These are phyloP conservation scores for Suaeda aralocaspica DNA, from an alignment of 148 eudicot genomes.

Conservation along the genomic window DNA sequence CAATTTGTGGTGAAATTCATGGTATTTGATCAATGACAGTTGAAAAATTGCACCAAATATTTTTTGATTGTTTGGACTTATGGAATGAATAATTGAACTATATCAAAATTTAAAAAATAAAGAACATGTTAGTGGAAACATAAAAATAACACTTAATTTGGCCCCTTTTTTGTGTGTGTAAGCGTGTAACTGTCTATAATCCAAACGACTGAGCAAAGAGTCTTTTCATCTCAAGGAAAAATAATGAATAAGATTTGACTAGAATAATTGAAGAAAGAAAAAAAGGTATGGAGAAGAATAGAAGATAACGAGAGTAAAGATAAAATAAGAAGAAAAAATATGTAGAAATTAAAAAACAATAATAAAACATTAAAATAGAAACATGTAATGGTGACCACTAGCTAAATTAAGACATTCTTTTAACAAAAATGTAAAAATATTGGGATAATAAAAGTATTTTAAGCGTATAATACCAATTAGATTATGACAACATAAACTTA, in stretches of 20 bases:
- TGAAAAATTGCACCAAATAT: not conserved
- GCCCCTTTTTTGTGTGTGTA: not conserved
- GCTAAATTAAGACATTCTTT: too few species aligned
- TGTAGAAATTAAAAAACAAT: too few species aligned
- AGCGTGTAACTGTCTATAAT: not conserved
- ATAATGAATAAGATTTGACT: not conserved
- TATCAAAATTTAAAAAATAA: not conserved
- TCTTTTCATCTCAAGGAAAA: too few species aligned
- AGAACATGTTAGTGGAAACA: not conserved
- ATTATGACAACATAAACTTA: not conserved
- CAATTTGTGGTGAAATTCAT: not conserved
- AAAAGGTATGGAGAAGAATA: too few species aligned
- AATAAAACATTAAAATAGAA: too few species aligned
- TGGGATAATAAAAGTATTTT: too few species aligned
- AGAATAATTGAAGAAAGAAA: too few species aligned
- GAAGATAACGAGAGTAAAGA: too few species aligned
- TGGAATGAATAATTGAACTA: slow-evolving; percentile 8
- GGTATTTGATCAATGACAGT: not conserved
- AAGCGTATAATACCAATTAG: too few species aligned
- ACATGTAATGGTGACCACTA: too few species aligned
- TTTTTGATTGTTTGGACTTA: slow-evolving; percentile 14
- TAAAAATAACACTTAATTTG: not conserved
- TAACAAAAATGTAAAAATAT: too few species aligned
- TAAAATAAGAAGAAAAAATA: too few species aligned
- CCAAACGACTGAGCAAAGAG: not conserved